phyloP scores from a whole-genome alignment of 306 rosid species.

The Quercus alba region DNA sequence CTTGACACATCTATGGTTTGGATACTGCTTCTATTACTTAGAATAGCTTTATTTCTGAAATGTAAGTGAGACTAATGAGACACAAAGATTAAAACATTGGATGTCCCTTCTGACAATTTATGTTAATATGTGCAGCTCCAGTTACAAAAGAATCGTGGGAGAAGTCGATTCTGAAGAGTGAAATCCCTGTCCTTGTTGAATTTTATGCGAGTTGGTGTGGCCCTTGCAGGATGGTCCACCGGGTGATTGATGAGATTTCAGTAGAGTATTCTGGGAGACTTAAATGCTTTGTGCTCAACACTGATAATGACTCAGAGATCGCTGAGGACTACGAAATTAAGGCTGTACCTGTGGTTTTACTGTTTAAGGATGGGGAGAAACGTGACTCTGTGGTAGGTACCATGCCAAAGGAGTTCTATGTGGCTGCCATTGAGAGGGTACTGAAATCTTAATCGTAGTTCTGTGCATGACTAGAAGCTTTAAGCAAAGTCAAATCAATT shows the following conservation, averaged over 20 bases:
- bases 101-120: conserved; percentile 20
- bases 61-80: conserved; percentile 1
- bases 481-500: conserved; percentile 1
- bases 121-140: conserved; percentile 47
- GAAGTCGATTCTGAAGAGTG: conserved; percentile 50
- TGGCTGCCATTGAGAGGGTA: conserved; percentile 79
- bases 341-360: conserved; percentile 90
- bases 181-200: conserved; percentile 78
- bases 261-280: conserved; percentile 70
- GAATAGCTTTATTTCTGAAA: not conserved
- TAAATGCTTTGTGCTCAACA: conserved; percentile 68
- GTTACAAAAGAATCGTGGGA: conserved; percentile 75
- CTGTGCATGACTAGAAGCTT: not conserved
- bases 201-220: conserved; percentile 96
- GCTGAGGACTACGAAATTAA: conserved; percentile 78
- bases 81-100: conserved; percentile 5
- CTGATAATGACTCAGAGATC: conserved; percentile 60
- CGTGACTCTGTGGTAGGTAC: conserved; percentile 79
- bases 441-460: conserved; percentile 41
- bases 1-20: not conserved
- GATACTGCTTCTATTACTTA: not conserved
- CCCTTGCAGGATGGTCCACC: conserved; percentile 91
- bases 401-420: conserved; percentile 93
- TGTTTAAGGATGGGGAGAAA: conserved; percentile 81
- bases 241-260: conserved; percentile 75